Evolutionary conservation across 495 filamentous ascomycete species (phyloP).

Genomic region (Chaetomium cochliodes): DNA sequence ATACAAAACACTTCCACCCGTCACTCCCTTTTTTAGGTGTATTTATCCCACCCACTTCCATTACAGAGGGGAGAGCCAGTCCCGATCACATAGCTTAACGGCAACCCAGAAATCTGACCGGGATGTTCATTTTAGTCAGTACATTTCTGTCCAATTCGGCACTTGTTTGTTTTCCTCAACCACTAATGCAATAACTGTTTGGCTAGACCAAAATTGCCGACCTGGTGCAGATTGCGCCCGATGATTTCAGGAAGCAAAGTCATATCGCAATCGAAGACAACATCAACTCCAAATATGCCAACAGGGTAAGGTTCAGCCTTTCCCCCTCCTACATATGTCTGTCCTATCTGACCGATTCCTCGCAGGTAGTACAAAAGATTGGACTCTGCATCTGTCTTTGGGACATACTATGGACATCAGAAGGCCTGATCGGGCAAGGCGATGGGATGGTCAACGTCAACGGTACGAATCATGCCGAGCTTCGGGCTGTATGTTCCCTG

Average conservation of each 20-base stretch:
- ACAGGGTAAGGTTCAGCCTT: conserved; percentile 59
- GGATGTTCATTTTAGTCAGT: conserved; percentile 48
- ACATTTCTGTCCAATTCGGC: background rate
- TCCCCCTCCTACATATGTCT: background rate
- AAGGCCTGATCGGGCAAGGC: conserved; percentile 89
- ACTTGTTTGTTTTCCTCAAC: background rate
- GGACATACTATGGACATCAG: conserved; percentile 79
- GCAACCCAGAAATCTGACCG: background rate
- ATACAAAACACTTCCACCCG: too few species aligned
- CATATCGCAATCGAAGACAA: conserved; percentile 82
- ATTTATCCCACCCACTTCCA: too few species aligned
- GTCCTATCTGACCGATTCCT: background rate
- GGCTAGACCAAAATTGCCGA: conserved; percentile 71
- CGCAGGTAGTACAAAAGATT: conserved; percentile 59
- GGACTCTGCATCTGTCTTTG: conserved; percentile 91
- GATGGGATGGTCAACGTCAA: conserved; percentile 89
- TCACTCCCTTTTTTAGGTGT: too few species aligned
- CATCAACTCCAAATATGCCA: conserved; percentile 93
- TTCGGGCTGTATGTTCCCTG: background rate
- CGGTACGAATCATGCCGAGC: conserved; percentile 48
- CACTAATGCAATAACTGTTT: background rate
- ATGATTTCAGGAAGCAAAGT: conserved; percentile 79
- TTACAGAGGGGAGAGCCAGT: too few species aligned
- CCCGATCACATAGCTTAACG: background rate
- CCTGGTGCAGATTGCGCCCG: conserved; percentile 83